These are phyloP conservation scores for Drechslerella stenobrocha DNA, from an alignment of 2,329 filamentous ascomycete species.

Conservation along the genomic window DNA sequence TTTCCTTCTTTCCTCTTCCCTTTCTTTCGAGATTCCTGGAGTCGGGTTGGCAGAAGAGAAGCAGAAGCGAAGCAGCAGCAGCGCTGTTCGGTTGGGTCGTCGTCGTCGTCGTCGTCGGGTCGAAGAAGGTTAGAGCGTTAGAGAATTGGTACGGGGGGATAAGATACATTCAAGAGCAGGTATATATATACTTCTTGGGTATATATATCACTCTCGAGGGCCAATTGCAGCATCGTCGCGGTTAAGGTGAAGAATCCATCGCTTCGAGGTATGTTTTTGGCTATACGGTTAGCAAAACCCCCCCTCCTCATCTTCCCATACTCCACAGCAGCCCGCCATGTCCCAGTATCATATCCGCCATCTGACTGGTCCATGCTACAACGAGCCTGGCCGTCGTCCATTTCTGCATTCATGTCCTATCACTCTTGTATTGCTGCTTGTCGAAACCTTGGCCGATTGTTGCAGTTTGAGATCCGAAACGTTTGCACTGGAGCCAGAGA, in stretches of 20 bases:
- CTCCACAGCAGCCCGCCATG: not conserved
- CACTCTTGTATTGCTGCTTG: not conserved
- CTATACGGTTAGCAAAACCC: slow-evolving; percentile 8
- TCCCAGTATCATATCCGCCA: not conserved
- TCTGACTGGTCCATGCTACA: not conserved
- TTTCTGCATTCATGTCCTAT: not conserved
- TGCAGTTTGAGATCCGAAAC: slow-evolving; percentile 2
- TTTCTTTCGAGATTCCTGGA: slow-evolving; percentile 48
- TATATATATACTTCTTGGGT: slow-evolving; percentile 8
- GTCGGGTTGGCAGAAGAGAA: slow-evolving; percentile 45
- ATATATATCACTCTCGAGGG: slow-evolving; percentile 5
- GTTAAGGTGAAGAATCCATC: slow-evolving; percentile 33
- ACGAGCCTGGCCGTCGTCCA: not conserved
- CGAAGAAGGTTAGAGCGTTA: slow-evolving; percentile 11
- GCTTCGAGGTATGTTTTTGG: slow-evolving; percentile 43
- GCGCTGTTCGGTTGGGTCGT: slow-evolving; percentile 1
- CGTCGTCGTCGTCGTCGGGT: slow-evolving; percentile 11
- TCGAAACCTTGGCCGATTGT: not conserved
- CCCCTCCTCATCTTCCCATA: not conserved
- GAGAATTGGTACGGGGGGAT: not conserved
- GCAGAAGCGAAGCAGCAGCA: slow-evolving; percentile 24
- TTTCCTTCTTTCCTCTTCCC: slow-evolving; percentile 49
- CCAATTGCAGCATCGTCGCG: slow-evolving; percentile 42
- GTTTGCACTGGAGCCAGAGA: no score
- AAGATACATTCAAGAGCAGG: slow-evolving; percentile 3